phyloP scores from a whole-genome alignment of 2,329 filamentous ascomycete genomes.

The Penicillium rolfsii region DNA sequence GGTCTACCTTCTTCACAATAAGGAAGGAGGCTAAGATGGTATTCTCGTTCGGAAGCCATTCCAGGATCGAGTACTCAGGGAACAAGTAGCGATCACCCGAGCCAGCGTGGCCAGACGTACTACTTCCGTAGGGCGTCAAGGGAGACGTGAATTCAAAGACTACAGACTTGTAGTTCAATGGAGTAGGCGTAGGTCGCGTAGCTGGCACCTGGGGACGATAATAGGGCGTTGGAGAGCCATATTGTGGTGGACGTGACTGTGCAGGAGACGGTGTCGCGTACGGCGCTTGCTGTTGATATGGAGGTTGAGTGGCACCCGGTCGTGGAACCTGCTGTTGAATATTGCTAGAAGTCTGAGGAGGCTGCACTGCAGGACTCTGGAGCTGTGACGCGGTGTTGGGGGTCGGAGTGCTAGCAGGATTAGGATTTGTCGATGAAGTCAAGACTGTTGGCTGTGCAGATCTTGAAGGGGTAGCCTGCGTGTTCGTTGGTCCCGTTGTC shows the following conservation, averaged over 20 bases:
- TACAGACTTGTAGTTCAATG: conserved; percentile 50
- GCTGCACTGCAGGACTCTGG: conserved; percentile 29
- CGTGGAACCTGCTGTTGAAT: conserved; percentile 32
- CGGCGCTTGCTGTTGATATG: conserved; percentile 38
- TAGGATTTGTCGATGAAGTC: conserved; percentile 15
- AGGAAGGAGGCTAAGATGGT: conserved; percentile 54
- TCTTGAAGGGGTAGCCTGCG: conserved; percentile 18
- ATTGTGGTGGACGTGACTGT: conserved; percentile 42
- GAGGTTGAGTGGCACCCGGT: conserved; percentile 34
- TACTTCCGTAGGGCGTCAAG: conserved; percentile 46
- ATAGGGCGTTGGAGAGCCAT: conserved; percentile 39
- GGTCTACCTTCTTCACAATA: conserved; percentile 48
- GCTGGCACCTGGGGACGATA: conserved; percentile 38
- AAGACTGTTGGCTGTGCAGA: conserved; percentile 18
- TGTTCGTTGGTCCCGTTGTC: conserved; percentile 4
- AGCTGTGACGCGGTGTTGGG: conserved; percentile 24
- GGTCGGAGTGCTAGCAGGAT: conserved; percentile 14
- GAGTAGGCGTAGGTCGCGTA: conserved; percentile 36
- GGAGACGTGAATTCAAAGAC: conserved; percentile 53
- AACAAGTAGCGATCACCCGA: conserved; percentile 54
- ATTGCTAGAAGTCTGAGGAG: conserved; percentile 26
- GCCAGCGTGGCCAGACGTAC: conserved; percentile 45
- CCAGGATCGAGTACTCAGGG: conserved; percentile 53
- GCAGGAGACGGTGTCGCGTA: conserved; percentile 40
- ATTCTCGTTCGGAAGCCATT: conserved; percentile 51